These are phyloP conservation scores for Populus hybrid DNA, from an alignment of 441 rosid species.

Conservation along the genomic window DNA sequence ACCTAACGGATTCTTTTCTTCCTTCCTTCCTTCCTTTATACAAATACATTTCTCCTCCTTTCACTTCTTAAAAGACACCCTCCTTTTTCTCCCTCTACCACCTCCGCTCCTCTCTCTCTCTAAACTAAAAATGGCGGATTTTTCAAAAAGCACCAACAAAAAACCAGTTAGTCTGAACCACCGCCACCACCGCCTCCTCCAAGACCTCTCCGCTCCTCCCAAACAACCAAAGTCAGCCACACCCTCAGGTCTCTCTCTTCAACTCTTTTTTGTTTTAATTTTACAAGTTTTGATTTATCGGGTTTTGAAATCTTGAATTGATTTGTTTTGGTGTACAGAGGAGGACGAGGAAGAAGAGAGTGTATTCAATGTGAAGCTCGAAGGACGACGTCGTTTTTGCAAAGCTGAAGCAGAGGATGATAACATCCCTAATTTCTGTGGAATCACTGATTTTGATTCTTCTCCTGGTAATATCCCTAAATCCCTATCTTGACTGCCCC, in stretches of 20 bases:
- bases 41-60: neutral
- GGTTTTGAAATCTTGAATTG: slow-evolving; percentile 8
- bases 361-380: slow-evolving; percentile 24
- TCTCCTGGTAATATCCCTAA: slow-evolving; percentile 28
- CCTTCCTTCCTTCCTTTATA: neutral
- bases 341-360: slow-evolving; percentile 25
- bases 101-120: neutral
- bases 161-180: slow-evolving; percentile 72
- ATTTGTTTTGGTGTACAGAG: slow-evolving; percentile 13
- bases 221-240: slow-evolving; percentile 24
- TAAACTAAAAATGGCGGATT: slow-evolving; percentile 43
- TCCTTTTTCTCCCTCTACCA: neutral
- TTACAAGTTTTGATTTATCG: neutral
- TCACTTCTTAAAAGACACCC: neutral
- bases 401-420: slow-evolving; percentile 18
- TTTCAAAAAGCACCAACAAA: slow-evolving; percentile 29
- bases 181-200: slow-evolving; percentile 65
- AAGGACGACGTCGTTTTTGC: slow-evolving; percentile 28
- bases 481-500: neutral
- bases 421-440: slow-evolving; percentile 34
- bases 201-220: slow-evolving; percentile 61
- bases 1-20: neutral
- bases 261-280: neutral
- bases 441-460: slow-evolving; percentile 47
- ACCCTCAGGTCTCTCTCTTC: slow-evolving; percentile 5